Percentiles rank a stretch among this genome's conserved stretches.
phyloP scores from a whole-genome alignment of 2,329 filamentous ascomycete species.

The Pyricularia pennisetigena region DNA sequence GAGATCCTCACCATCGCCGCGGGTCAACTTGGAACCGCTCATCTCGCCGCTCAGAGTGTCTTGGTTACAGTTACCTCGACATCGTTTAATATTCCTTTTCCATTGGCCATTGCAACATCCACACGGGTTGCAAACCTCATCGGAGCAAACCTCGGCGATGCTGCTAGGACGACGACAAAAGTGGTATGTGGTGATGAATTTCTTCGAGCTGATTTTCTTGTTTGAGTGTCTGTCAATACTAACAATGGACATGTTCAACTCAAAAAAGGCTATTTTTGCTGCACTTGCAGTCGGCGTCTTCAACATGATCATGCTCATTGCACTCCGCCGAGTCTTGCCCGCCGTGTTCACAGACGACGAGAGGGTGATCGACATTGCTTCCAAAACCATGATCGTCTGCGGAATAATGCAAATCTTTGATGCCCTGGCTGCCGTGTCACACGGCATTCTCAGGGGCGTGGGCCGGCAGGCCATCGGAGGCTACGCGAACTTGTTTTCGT shows the following conservation, averaged over 20 bases:
- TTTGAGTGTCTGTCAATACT: neutral
- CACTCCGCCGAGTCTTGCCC: constrained; percentile 50
- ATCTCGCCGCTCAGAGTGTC: constrained; percentile 62
- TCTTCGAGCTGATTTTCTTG: neutral
- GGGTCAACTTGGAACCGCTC: constrained; percentile 53
- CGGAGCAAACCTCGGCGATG: constrained; percentile 54
- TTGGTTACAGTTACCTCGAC: constrained; percentile 54
- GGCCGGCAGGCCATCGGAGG: constrained; percentile 63
- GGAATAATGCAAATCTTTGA: constrained; percentile 68
- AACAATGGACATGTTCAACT: neutral
- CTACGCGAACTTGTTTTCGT: constrained; percentile 61
- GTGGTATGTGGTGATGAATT: constrained; percentile 28
- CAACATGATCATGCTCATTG: constrained; percentile 51
- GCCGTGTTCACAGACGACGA: constrained; percentile 49
- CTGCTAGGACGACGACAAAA: constrained; percentile 54
- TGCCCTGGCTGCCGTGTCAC: constrained; percentile 53
- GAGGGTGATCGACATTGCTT: constrained; percentile 43
- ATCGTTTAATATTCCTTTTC: constrained; percentile 65
- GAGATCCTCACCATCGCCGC: constrained; percentile 62
- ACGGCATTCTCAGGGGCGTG: constrained; percentile 59
- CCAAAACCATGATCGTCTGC: constrained; percentile 52
- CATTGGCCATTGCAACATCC: constrained; percentile 58
- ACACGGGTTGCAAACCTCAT: constrained; percentile 68
- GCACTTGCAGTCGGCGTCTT: constrained; percentile 36
- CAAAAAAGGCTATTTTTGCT: constrained; percentile 13